Base-by-base conservation (phyloP, 306 rosid species). In the Cicer arietinum region DNA sequence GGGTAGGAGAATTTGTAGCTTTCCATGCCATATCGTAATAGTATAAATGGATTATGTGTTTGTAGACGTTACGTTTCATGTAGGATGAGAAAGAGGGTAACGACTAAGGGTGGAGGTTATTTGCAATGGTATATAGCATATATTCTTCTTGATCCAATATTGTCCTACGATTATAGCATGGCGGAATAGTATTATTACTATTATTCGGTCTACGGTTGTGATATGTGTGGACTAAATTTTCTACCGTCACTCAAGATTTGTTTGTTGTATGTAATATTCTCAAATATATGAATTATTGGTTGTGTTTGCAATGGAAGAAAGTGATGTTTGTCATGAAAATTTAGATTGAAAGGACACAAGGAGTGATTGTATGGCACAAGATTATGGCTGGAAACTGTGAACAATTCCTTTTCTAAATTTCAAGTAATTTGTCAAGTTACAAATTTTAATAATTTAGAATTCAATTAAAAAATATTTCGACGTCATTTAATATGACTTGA, bases 221-320 rank as follows among this genome's bases (percentile, higher is more conserved):
- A 41, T 6, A 5, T 57, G 63, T n/a, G 64, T 7, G 51, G 69
- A 77, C 57, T 54, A 43, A 10, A 53, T 43, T 63, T 61, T 75
- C 45, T 11, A 35, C 17, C 45, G 58, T 76, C 74, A 43, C 30
- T 76, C 68, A 43, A 54, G 7, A 39, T 67, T 77, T 44, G 10
- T 42, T 20, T 35, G 78, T 74, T 54, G n/a, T 42, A 12, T 11
- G 67, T 45, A 16, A 77, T 77, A 77, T 77, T 56, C 75, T 67
- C 40, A 43, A 14, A 67, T 39, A 67, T 39, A 17, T 44, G 59
- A 56, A 76, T 76, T 67, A 25, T 53, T 66, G 57, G 57, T 25
- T 52, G 62, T 62, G 79, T 16, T 74, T 11, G 50, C 13, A 47
- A 14, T 5, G 5, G 11, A 10, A 58, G 17, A 41, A 7, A 17